Conservation (phyloP, 441 rosid genomes). For the Erodium texanum region DNA sequence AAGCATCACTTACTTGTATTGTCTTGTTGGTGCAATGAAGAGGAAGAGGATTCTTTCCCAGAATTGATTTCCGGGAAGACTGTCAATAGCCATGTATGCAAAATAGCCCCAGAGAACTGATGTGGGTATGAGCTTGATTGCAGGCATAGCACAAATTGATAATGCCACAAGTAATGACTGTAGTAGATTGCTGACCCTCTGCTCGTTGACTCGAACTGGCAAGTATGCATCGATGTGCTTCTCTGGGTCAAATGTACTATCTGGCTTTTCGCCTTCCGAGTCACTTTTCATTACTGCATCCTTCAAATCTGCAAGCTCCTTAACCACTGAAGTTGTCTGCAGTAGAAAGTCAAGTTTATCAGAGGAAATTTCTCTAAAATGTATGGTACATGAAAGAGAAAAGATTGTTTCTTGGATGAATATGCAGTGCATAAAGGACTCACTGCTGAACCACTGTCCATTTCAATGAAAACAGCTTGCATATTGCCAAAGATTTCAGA, state of each 20-base stretch:
- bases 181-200: slow-evolving; percentile 65
- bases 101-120: slow-evolving; percentile 64
- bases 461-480: slow-evolving; percentile 62
- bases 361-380: background rate
- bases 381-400: background rate
- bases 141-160: slow-evolving; percentile 35
- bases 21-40: slow-evolving; percentile 34
- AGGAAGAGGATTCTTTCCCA: slow-evolving; percentile 47
- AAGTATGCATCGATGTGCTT: slow-evolving; percentile 60
- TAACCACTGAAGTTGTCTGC: slow-evolving; percentile 29
- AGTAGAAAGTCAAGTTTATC: background rate
- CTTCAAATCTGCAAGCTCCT: slow-evolving; percentile 50
- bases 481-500: slow-evolving; percentile 69
- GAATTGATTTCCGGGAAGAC: slow-evolving; percentile 55
- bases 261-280: slow-evolving; percentile 29
- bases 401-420: background rate
- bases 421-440: slow-evolving; percentile 13
- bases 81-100: slow-evolving; percentile 52
- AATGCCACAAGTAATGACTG: slow-evolving; percentile 52
- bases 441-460: slow-evolving; percentile 42
- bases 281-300: slow-evolving; percentile 60
- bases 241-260: slow-evolving; percentile 39
- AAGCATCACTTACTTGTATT: slow-evolving; percentile 32
- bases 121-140: slow-evolving; percentile 40
- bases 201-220: slow-evolving; percentile 80